Evolutionary conservation across 352 stramenopile genomes (phyloP).

Genomic region (Phytophthora sp.): DNA sequence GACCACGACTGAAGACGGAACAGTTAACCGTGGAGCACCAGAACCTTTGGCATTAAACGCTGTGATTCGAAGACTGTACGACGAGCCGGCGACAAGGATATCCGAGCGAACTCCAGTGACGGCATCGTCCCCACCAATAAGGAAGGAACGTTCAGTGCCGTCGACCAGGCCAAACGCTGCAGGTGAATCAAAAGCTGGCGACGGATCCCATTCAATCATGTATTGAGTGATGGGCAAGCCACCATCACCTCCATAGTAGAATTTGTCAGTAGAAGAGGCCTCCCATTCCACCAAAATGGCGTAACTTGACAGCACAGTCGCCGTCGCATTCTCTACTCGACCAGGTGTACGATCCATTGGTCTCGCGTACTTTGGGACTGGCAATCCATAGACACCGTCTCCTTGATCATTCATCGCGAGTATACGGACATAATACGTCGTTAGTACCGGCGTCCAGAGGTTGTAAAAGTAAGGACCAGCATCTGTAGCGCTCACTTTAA

Average conservation of each 20-base stretch:
- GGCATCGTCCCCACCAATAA: constrained; percentile 93
- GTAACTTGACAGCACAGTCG: constrained; percentile 88
- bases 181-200: constrained; percentile 89
- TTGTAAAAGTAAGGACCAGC: constrained; percentile 91
- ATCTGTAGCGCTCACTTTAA: constrained; percentile 28
- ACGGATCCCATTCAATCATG: constrained; percentile 95
- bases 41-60: constrained; percentile 82
- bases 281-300: constrained; percentile 93
- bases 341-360: constrained; percentile 83
- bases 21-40: constrained; percentile 45
- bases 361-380: constrained; percentile 57
- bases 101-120: constrained; percentile 92
- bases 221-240: constrained; percentile 94
- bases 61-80: constrained; percentile 80
- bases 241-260: constrained; percentile 91
- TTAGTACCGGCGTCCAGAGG: constrained; percentile 72
- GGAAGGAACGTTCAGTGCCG: constrained; percentile 58
- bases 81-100: constrained; percentile 77
- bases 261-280: constrained; percentile 77
- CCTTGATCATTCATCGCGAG: constrained; percentile 92
- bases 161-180: constrained; percentile 70
- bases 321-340: constrained; percentile 54
- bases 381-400: constrained; percentile 49
- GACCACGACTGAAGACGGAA: constrained; percentile 53
- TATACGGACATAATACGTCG: constrained; percentile 90